Percentiles rank a stretch among this genome's conserved stretches.
These are phyloP conservation scores for Copromyces sp. DNA, from an alignment of 495 filamentous ascomycete species.

Conservation along the genomic window DNA sequence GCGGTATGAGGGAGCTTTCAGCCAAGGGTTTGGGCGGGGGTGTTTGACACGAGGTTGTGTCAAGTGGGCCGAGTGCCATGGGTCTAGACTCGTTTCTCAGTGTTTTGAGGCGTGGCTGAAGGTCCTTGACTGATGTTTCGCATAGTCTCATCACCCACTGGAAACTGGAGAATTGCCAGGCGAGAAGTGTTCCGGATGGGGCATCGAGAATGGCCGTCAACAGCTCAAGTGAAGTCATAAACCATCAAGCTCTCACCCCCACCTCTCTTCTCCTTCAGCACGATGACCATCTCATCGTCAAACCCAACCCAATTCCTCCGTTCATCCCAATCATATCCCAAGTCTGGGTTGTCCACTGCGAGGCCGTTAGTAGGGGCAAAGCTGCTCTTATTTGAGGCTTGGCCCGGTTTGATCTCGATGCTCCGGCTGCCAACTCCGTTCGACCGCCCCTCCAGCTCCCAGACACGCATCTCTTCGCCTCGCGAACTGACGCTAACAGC, in stretches of 20 bases:
- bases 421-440: conserved; percentile 22
- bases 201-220: background rate
- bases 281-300: conserved; percentile 86
- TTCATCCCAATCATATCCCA: conserved; percentile 16
- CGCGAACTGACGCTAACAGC: conserved; percentile 76
- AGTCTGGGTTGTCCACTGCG: background rate
- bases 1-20: background rate
- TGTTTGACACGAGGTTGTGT: background rate
- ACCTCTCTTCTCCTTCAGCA: conserved; percentile 59
- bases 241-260: conserved; percentile 69
- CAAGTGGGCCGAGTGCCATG: background rate
- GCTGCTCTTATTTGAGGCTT: conserved; percentile 13
- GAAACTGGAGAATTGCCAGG: background rate
- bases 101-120: background rate
- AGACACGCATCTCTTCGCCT: conserved; percentile 83
- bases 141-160: background rate
- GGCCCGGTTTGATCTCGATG: conserved; percentile 35
- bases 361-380: conserved; percentile 2
- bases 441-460: conserved; percentile 79
- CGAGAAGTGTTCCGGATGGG: background rate
- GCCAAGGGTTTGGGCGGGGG: background rate
- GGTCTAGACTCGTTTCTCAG: background rate
- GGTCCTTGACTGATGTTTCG: background rate
- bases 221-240: conserved; percentile 78
- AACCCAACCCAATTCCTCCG: conserved; percentile 68